Evolutionary conservation across 2,329 filamentous ascomycete species (phyloP), one percentile per base, ranked within the genome.

Genomic region (Pochonia chlamydosporia): DNA sequence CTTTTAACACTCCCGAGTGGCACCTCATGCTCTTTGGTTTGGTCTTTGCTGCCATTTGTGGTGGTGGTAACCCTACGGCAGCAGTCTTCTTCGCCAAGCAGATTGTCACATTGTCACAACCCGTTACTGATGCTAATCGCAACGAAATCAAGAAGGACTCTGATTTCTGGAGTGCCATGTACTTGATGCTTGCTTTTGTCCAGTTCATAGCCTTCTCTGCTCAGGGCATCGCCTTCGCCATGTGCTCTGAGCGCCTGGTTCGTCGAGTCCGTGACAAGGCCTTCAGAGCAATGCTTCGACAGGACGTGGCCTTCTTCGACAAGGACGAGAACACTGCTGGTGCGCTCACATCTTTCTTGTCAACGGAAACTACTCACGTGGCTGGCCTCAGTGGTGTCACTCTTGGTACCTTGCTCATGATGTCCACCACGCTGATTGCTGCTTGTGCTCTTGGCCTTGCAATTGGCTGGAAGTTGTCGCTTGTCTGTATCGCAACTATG

Each of bases 291-390:
- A 89, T 97, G 72, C 80, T 97, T 44, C 87, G 91, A 54, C 92
- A 97, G 66, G 93, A 97, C 53, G 91, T 97, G 49, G 74, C 82
- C 24, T 97, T 91, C 66, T 99, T 96, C 57, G 93, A 97, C 64
- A 77, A 76, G 39, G 88, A 95, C 53, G 86, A 93, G 64, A 95
- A 97, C 63, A 90, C 87, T 6, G 84, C 89, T 6, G 93, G 93
- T 54, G 86, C 90, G 1, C 72, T 99, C 57, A 96, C 90, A 0
- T 89, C 87, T 0, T 93, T 95, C 68, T 72, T 96, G 11, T 91
- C 88, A 2, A 95, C 89, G 0, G 87, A 96, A 66, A 91, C 91
- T 0, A 96, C 89, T 0, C 85, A 95, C 59, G 76, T 96, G 25
- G 86, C 90, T 14, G 91, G 93, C 13, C 81, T 97, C 40, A 91